Evolutionary conservation across 2,329 filamentous ascomycete genomes (phyloP).

Genomic region (Mycosphaerella sp.): DNA sequence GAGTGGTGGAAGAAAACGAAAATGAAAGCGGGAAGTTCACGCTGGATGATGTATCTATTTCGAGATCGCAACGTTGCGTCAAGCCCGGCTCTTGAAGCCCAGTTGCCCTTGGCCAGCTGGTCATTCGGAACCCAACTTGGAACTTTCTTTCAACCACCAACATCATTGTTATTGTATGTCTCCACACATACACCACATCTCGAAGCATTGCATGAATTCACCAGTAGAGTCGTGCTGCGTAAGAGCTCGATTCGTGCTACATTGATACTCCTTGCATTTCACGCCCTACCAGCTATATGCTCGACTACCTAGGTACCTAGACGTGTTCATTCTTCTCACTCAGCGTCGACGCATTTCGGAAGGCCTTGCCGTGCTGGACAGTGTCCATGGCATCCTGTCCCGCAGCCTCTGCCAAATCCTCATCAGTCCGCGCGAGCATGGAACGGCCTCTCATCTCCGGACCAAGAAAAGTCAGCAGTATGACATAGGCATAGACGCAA

Average conservation of each 20-base stretch:
- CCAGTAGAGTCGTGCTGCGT: background rate
- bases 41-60: background rate
- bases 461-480: conserved; percentile 58
- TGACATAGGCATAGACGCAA: conserved; percentile 63
- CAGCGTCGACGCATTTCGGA: conserved; percentile 2
- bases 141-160: background rate
- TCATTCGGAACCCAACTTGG: too few species aligned
- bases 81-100: too few species aligned
- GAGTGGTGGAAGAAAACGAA: background rate
- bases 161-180: background rate
- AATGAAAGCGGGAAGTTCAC: background rate
- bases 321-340: conserved; percentile 10
- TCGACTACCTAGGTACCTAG: background rate
- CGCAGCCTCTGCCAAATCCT: conserved; percentile 30
- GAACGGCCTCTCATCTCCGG: conserved; percentile 41
- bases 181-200: too few species aligned
- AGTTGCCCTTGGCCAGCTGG: too few species aligned
- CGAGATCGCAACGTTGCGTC: conserved; percentile 3
- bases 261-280: background rate
- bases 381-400: conserved; percentile 14
- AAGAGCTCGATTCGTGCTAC: background rate
- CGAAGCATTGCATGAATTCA: too few species aligned
- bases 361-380: conserved; percentile 9
- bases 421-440: conserved; percentile 30
- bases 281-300: background rate